Conservation (phyloP, 108 stramenopile genomes). For the Tribonema minus region DNA sequence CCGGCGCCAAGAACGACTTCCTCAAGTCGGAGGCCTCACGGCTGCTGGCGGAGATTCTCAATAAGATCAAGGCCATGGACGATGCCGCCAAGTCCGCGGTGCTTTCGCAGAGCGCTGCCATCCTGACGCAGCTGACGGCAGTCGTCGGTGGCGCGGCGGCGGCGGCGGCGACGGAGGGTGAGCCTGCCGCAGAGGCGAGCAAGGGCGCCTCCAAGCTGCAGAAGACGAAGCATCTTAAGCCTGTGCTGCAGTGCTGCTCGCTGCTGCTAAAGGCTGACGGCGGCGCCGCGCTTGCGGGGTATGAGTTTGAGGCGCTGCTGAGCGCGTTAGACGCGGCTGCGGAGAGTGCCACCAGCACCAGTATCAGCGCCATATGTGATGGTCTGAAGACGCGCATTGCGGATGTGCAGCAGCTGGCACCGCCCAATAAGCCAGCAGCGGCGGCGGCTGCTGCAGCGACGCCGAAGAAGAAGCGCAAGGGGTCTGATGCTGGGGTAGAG, state of each 20-base stretch:
- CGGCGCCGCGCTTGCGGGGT: not conserved
- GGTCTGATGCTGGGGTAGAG: too few relatives aligned
- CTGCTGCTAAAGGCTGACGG: not conserved
- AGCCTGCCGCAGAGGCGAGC: not conserved
- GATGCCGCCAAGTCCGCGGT: not conserved
- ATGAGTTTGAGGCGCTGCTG: not conserved
- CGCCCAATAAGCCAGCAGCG: too few relatives aligned
- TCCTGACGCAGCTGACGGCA: not conserved
- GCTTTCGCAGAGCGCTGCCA: not conserved
- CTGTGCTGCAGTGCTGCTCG: not conserved
- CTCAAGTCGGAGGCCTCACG: conserved; percentile 28
- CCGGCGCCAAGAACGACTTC: conserved; percentile 12
- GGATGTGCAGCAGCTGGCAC: too few relatives aligned
- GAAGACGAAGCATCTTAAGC: not conserved
- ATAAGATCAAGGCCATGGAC: not conserved
- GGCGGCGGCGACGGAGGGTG: not conserved
- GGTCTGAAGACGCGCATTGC: not conserved
- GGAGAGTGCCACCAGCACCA: not conserved
- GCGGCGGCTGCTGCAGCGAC: too few relatives aligned
- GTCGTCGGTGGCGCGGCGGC: not conserved
- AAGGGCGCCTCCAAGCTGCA: not conserved
- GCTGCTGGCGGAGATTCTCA: conserved; percentile 4
- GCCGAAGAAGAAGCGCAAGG: too few relatives aligned
- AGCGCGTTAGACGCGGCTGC: not conserved
- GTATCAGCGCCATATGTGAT: not conserved